These are phyloP conservation scores for Bipolaris victoriae DNA, from an alignment of 2,329 filamentous ascomycete genomes.

Conservation along the genomic window DNA sequence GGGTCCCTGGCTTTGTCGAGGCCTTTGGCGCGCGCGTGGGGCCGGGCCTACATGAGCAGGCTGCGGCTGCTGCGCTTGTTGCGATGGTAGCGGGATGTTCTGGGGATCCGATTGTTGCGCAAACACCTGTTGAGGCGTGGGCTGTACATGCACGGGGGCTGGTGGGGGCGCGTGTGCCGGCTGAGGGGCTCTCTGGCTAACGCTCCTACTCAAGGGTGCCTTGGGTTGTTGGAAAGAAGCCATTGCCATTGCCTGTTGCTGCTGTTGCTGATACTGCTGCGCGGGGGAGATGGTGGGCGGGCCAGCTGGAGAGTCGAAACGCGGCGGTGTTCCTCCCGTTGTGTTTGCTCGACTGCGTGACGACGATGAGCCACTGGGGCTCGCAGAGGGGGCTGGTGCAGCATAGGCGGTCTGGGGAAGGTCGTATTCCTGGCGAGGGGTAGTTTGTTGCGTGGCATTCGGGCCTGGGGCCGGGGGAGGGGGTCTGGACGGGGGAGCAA, in stretches of 20 bases:
- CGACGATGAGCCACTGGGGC: slow-evolving; percentile 44
- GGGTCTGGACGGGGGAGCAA: slow-evolving; percentile 62
- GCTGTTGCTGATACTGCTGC: slow-evolving; percentile 74
- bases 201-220: slow-evolving; percentile 73
- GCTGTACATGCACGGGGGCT: slow-evolving; percentile 52
- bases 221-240: slow-evolving; percentile 70
- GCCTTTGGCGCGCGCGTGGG: slow-evolving; percentile 75
- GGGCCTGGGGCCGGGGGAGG: slow-evolving; percentile 63
- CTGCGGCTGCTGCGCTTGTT: slow-evolving; percentile 42
- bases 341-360: slow-evolving; percentile 54
- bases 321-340: slow-evolving; percentile 46
- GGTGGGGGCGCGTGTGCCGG: slow-evolving; percentile 38
- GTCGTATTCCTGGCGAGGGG: slow-evolving; percentile 48
- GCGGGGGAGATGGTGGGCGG: slow-evolving; percentile 48
- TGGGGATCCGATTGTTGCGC: slow-evolving; percentile 50
- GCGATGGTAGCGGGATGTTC: slow-evolving; percentile 55
- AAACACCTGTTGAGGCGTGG: slow-evolving; percentile 59
- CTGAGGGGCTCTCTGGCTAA: slow-evolving; percentile 68
- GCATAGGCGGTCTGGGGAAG: slow-evolving; percentile 52
- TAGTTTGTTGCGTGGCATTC: slow-evolving; percentile 36
- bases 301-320: slow-evolving; percentile 55
- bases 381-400: slow-evolving; percentile 50
- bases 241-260: slow-evolving; percentile 77
- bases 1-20: slow-evolving; percentile 77
- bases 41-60: slow-evolving; percentile 58